Evolutionary conservation across 306 rosid species (phyloP).

Genomic region (Fragaria ananassa): DNA sequence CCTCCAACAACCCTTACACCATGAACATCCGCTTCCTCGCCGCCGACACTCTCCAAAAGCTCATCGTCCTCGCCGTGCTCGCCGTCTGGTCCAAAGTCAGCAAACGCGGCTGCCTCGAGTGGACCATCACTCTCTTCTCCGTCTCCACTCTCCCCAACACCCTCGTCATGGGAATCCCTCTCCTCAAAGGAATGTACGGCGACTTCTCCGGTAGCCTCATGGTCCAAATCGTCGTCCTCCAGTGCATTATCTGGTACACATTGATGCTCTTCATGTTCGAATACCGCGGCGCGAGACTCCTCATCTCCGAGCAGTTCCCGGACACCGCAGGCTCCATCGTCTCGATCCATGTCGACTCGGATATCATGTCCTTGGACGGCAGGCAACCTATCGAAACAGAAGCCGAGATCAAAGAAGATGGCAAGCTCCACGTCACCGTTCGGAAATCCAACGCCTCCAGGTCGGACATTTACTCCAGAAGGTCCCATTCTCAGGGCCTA

Average conservation of each 20-base stretch:
- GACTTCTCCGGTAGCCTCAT: constrained; percentile 69
- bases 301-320: constrained; percentile 84
- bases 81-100: constrained; percentile 48
- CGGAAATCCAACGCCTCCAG: constrained; percentile 76
- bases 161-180: constrained; percentile 82
- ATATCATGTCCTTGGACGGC: constrained; percentile 74
- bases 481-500: constrained; percentile 68
- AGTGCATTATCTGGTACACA: constrained; percentile 92
- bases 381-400: constrained; percentile 66
- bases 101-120: constrained; percentile 70
- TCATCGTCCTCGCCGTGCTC: constrained; percentile 56
- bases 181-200: constrained; percentile 85
- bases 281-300: constrained; percentile 61
- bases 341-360: constrained; percentile 86
- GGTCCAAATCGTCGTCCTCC: constrained; percentile 93
- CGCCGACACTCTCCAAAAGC: constrained; percentile 80
- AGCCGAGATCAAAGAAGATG: constrained; percentile 71
- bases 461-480: constrained; percentile 65
- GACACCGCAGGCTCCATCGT: constrained; percentile 81
- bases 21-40: constrained; percentile 81
- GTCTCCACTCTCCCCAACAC: constrained; percentile 84
- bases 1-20: constrained; percentile 69
- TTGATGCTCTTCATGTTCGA: constrained; percentile 78
- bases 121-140: constrained; percentile 83
- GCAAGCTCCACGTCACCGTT: constrained; percentile 75